These are phyloP conservation scores for Centrapalus pauciflorus DNA, from an alignment of 129 eudicot species.

Conservation along the genomic window DNA sequence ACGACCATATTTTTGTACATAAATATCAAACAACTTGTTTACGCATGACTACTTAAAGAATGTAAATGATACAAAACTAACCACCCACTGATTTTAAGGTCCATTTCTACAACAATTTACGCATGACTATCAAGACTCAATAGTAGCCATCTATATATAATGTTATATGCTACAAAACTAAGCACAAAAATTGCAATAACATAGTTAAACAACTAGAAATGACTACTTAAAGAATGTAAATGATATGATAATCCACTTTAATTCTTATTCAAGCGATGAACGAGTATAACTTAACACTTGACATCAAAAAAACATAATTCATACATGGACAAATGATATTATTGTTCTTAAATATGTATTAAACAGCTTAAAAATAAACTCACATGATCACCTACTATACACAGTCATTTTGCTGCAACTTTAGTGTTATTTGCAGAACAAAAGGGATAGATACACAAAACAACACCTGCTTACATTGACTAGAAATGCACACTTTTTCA, in stretches of 20 bases:
- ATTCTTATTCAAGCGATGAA: slow-evolving; percentile 5
- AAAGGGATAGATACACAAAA: too few species aligned
- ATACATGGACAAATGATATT: background rate
- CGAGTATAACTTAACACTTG: slow-evolving; percentile 15
- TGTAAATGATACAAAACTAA: background rate
- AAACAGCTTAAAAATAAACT: slow-evolving; percentile 22
- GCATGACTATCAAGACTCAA: background rate
- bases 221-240: background rate
- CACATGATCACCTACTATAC: slow-evolving; percentile 33
- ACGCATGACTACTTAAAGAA: background rate
- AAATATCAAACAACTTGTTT: background rate
- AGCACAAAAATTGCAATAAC: background rate
- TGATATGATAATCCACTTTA: background rate
- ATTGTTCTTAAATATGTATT: slow-evolving; percentile 7
- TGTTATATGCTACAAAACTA: background rate
- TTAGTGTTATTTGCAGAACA: too few species aligned
- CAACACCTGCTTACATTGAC: background rate
- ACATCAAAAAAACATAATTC: slow-evolving; percentile 24
- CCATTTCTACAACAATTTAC: background rate
- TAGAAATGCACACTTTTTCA: background rate
- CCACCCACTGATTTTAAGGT: too few species aligned
- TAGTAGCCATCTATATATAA: background rate
- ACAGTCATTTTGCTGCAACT: slow-evolving; percentile 13
- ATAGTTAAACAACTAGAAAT: background rate
- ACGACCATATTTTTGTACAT: slow-evolving; percentile 13